Base-by-base conservation (phyloP, 2,329 filamentous ascomycete genomes). In the Venturiaceae sp. region DNA sequence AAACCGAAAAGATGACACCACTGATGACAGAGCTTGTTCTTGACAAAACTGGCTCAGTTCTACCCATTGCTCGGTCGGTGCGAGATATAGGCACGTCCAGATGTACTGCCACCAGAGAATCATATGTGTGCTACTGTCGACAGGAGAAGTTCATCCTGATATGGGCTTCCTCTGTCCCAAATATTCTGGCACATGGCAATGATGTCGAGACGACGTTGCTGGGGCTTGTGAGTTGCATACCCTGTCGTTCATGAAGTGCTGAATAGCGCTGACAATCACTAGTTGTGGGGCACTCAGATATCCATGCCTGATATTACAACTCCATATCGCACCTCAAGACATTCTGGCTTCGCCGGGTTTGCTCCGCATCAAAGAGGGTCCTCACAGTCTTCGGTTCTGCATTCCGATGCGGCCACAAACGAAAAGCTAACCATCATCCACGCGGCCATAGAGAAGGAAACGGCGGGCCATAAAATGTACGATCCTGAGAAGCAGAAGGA, bases 121-220 rank as follows among this genome's bases (percentile, higher is more conserved):
- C 65, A 57, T 76, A 75, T 59, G 71, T 71, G 14, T 75, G 74
- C 55, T 67, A 77, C n/a, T 68, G 74, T 50, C 66, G 73, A 37
- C 70, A 73, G 32, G 75, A 77, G 60, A 66, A 69, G 3, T 61
- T 76, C 21, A 63, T 77, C 7, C 65, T 78, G 6, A 69, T 77
- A 19, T 77, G 75, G 75, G 71, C 74, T 56, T 72, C 76, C 58
- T 70, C 74, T 34, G 62, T 74, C 14, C 69, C 70, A 44, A 67
- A 72, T 58, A 73, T 77, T 55, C 61, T 77, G 36, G 65, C 69
- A 19, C 71, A 74, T 53, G 74, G 70, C 3, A 68, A 68, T 5
- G 60, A 62, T 30, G 60, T 67, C 8, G 66, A 67, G 55, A 47
- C 23, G 14, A 52, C 23, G n/a, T 33, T 62, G 44, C 53, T 60